Evolutionary conservation across 2,329 filamentous ascomycete species (phyloP), one percentile per base, ranked within the genome.

Genomic region (Thelonectria blattea): DNA sequence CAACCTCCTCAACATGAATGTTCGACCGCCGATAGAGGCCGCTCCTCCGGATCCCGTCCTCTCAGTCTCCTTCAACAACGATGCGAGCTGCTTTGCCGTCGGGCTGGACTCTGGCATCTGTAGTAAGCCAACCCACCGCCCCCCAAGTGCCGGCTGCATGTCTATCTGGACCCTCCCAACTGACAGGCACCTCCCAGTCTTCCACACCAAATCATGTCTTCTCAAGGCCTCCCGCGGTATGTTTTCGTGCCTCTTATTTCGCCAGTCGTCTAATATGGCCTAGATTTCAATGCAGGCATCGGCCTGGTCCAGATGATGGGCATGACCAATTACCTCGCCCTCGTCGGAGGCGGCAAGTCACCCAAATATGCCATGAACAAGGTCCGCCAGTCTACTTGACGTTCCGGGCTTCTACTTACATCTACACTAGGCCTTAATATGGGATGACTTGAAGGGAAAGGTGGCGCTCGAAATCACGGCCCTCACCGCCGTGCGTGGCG

Each of bases 301-400:
- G 91, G 90, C 42, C 82, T 92, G 42, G 91, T 90, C 24, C 89
- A 93, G 75, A 95, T 97, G 91, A 88, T 97, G 74, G 91, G 91
- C 46, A 90, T 88, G 67, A 88, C 91, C 54, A 93, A 94, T 78
- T 96, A 93, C 74, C 83, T 97, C 37, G 94, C 92, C 27, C 84
- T 98, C 10, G 92, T 97, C 56, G 93, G 93, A 65, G 94, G 94
- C 68, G 93, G 95, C 50, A 90, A 86, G 69, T 87, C 88, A 60
- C 92, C 93, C 54, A 94, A 94, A 72, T 95, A 92, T 70, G 88
- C 92, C 14, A 90, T 90, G 73, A 96, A 93, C 77, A 96, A 96
- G 82, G 91, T 88, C 69, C 9, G 69, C 54, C 11, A 22, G 7
- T 24, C 15, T n/a, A 17, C 15, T 48, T 5, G 5, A 15, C 9